Percentiles rank a stretch among this genome's conserved stretches.
phyloP scores from a whole-genome alignment of 1,284 basidiomycete species.

The Tremellales sp. region DNA sequence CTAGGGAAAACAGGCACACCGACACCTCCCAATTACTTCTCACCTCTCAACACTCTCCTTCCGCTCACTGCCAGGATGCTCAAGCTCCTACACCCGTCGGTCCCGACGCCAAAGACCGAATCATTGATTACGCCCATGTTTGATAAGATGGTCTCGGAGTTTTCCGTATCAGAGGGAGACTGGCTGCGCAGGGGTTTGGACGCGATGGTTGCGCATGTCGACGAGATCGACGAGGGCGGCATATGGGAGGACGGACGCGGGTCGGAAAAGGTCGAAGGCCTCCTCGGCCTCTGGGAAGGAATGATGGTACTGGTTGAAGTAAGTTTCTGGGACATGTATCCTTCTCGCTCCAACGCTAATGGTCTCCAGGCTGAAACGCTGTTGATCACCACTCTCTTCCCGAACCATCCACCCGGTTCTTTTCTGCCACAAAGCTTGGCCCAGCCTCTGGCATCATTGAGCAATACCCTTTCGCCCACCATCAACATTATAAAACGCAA shows the following conservation, averaged over 20 bases:
- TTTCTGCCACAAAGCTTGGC: constrained; percentile 30
- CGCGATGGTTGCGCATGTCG: constrained; percentile 22
- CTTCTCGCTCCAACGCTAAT: neutral
- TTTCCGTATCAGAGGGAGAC: constrained; percentile 31
- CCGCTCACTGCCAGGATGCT: constrained; percentile 22
- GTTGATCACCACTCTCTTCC: constrained; percentile 37
- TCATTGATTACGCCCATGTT: constrained; percentile 25
- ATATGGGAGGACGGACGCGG: constrained; percentile 32
- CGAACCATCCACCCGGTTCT: constrained; percentile 25
- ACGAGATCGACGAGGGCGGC: constrained; percentile 36
- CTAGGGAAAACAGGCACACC: constrained; percentile 23
- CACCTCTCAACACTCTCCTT: constrained; percentile 23
- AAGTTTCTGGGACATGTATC: neutral
- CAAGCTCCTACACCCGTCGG: constrained; percentile 14
- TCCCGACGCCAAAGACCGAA: constrained; percentile 26
- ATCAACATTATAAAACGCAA: constrained; percentile 37
- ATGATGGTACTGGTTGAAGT: constrained; percentile 39
- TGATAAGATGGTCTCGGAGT: constrained; percentile 21
- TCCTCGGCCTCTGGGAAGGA: constrained; percentile 34
- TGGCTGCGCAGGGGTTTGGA: constrained; percentile 31
- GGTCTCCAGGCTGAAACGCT: constrained; percentile 39
- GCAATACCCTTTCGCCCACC: constrained; percentile 29
- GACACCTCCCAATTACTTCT: constrained; percentile 32
- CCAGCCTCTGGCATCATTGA: constrained; percentile 20
- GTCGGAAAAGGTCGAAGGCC: constrained; percentile 34